phyloP scores from a whole-genome alignment of 2,329 filamentous ascomycete species.

The Lachnellula occidentalis region DNA sequence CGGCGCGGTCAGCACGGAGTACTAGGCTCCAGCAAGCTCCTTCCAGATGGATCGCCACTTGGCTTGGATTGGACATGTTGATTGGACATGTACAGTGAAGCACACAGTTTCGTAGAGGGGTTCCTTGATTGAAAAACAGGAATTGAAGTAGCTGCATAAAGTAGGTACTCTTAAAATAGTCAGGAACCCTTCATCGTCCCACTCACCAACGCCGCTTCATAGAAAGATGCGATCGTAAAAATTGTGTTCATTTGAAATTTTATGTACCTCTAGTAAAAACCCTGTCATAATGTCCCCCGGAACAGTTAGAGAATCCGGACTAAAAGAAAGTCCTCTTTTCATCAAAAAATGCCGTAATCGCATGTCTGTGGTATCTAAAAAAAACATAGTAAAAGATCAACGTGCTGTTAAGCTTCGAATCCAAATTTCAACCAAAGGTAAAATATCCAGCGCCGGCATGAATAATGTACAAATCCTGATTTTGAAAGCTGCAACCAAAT shows the following conservation, averaged over 20 bases:
- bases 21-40: background rate
- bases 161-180: too few relatives aligned
- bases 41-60: background rate
- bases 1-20: background rate
- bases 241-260: background rate
- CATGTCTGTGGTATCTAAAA: constrained; percentile 4
- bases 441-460: background rate
- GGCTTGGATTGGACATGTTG: too few relatives aligned
- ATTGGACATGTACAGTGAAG: too few relatives aligned
- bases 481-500: background rate
- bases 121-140: too few relatives aligned
- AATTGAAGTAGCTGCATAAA: too few relatives aligned
- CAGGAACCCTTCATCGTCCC: too few relatives aligned
- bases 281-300: background rate
- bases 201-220: too few relatives aligned
- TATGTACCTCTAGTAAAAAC: background rate
- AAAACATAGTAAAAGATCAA: background rate
- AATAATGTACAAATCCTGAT: background rate
- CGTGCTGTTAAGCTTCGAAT: background rate
- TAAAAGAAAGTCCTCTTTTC: background rate
- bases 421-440: background rate
- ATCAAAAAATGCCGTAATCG: background rate
- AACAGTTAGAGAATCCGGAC: background rate
- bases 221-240: too few relatives aligned
- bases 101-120: too few relatives aligned